Evolutionary conservation across 1,139 yeast species (phyloP).

Genomic region (Taphrina flavorubra): DNA sequence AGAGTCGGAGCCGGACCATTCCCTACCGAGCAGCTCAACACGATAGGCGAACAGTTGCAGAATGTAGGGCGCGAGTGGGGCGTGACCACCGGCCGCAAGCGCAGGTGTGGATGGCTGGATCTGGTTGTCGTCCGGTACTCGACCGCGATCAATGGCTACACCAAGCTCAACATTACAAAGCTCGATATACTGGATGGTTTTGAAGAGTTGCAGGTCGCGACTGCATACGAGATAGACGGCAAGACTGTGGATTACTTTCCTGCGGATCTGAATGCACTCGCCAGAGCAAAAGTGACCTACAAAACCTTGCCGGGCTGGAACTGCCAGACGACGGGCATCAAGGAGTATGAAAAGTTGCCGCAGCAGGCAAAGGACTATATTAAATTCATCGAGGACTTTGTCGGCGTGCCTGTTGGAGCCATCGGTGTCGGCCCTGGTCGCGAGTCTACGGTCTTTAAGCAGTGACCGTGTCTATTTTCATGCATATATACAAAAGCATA

Average conservation of each 20-base stretch:
- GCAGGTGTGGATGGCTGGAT: slow-evolving; percentile 99
- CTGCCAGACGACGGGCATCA: slow-evolving; percentile 74
- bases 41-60: slow-evolving; percentile 84
- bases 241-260: slow-evolving; percentile 77
- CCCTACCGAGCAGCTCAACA: slow-evolving; percentile 96
- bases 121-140: slow-evolving; percentile 93
- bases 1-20: slow-evolving; percentile 99
- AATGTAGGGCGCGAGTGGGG: slow-evolving; percentile 90
- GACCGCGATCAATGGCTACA: slow-evolving; percentile 88
- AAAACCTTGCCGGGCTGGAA: slow-evolving; percentile 94
- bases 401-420: slow-evolving; percentile 89
- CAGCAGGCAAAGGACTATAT: slow-evolving; percentile 83
- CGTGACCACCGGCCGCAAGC: slow-evolving; percentile 98
- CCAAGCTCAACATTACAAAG: slow-evolving; percentile 90
- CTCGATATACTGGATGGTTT: slow-evolving; percentile 91
- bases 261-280: slow-evolving; percentile 80
- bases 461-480: slow-evolving; percentile 2
- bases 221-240: slow-evolving; percentile 79
- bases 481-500: neutral
- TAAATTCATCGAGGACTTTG: slow-evolving; percentile 79
- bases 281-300: slow-evolving; percentile 88
- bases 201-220: slow-evolving; percentile 84
- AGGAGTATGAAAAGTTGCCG: slow-evolving; percentile 78
- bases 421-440: slow-evolving; percentile 99
- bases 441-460: slow-evolving; percentile 52